Conservation (phyloP, 768 basidiomycete genomes). For the Mycena polygramma region DNA sequence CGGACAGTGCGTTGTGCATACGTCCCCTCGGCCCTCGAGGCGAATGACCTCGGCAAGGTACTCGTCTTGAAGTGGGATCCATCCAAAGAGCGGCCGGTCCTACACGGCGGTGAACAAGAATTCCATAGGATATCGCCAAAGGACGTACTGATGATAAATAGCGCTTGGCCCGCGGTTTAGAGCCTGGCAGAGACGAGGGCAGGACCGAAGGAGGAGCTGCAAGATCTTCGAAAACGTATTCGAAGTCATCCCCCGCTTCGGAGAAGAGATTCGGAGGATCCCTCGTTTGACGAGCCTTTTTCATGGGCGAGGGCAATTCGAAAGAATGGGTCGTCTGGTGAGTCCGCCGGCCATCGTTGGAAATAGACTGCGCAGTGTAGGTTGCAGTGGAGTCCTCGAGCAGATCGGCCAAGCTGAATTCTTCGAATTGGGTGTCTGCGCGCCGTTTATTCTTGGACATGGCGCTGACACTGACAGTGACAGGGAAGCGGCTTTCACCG, state of each 20-base stretch:
- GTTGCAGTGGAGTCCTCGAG: not conserved
- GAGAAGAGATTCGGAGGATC: not conserved
- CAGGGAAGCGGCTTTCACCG: not conserved
- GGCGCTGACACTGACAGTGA: too few relatives aligned
- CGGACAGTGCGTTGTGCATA: not conserved
- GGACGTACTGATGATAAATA: not conserved
- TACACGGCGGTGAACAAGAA: not conserved
- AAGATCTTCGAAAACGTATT: not conserved
- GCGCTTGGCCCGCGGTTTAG: not conserved
- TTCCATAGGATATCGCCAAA: too few relatives aligned
- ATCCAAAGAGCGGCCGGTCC: not conserved
- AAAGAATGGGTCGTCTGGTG: not conserved
- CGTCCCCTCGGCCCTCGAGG: not conserved
- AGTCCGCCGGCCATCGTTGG: not conserved
- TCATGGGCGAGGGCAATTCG: not conserved
- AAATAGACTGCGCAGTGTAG: not conserved
- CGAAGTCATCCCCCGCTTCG: not conserved
- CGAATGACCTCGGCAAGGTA: not conserved
- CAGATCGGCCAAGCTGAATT: not conserved
- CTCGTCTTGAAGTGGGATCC: not conserved
- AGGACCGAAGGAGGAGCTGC: too few relatives aligned
- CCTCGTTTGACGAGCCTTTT: not conserved
- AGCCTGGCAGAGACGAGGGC: not conserved
- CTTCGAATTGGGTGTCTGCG: not conserved
- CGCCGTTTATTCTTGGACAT: not conserved